Base-by-base conservation (phyloP, 169 alveolate genomes). In the Plasmodium berghei region DNA sequence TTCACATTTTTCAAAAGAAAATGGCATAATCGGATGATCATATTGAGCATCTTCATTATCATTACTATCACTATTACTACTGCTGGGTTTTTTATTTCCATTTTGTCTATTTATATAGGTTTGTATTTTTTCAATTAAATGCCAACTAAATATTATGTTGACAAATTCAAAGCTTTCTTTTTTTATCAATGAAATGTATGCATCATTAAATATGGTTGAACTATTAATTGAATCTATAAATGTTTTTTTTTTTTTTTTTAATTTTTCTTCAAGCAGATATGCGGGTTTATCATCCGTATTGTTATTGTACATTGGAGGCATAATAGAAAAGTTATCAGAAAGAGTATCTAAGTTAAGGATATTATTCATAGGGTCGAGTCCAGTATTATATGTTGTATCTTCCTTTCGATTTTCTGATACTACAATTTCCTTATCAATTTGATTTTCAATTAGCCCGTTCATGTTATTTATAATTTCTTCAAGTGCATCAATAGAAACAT, bases 101-200 rank as follows among this genome's bases (percentile, higher is more conserved):
- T 49, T 83, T 67, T 67, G 73, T 4, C 48, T 69, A 42, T 22
- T 66, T 22, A 83, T 40, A 62, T 69, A 67, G 40, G 18, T 59
- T 18, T 83, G 59, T 34, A 83, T 83, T 83, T 67, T 83, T 66
- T 66, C 73, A 4, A 49, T 66, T 52, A 67, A n/a, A 28, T 83
- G 67, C 71, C 80, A 67, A 49, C 83, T 34, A 40, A 62, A 67
- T 42, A 83, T 59, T 54, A 71, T 83, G 72, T 67, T 61, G 5
- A 56, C 48, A 34, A 83, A 83, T 67, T 83, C 90, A 18, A 52
- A 20, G 34, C 90, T 83, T 83, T 83, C 90, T 42, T 66, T 83
- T 56, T 83, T 56, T 52, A 83, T 59, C n/a, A 83, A 45, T 18
- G 72, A 55, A 45, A 83, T 67, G 55, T 83, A 83, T 59, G 77